phyloP scores from a whole-genome alignment of 2,329 filamentous ascomycete genomes.

The Aspergillus texensis region DNA sequence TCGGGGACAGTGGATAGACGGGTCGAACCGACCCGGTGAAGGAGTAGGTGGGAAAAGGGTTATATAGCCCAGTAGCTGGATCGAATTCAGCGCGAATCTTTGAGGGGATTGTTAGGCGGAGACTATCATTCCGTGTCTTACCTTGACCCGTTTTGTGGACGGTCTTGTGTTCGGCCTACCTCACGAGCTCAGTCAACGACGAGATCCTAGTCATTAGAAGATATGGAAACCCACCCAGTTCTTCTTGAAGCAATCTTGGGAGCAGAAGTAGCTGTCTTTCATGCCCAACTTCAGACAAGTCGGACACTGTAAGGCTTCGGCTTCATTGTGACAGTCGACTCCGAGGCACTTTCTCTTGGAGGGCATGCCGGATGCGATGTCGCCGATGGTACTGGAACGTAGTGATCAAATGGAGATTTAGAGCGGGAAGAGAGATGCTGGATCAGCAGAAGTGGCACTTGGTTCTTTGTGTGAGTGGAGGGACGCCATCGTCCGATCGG shows the following conservation, averaged over 20 bases:
- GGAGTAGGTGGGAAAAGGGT: conserved; percentile 81
- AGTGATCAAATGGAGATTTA: too few species aligned
- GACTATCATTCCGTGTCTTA: conserved; percentile 70
- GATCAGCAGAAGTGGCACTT: too few species aligned
- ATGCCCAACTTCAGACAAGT: conserved; percentile 85
- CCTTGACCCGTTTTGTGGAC: conserved; percentile 62
- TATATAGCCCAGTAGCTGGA: conserved; percentile 78
- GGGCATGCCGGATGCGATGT: too few species aligned
- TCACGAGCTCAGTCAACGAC: conserved; percentile 6
- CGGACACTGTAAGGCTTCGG: conserved; percentile 81
- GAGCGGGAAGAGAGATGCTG: too few species aligned
- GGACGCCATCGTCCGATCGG: too few species aligned
- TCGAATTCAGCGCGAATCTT: conserved; percentile 63
- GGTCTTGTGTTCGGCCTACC: conserved; percentile 53
- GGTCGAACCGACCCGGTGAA: conserved; percentile 80
- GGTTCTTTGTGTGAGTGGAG: too few species aligned
- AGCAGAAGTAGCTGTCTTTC: conserved; percentile 70
- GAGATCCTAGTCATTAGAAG: neutral
- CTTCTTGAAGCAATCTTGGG: conserved; percentile 93
- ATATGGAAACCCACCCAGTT: conserved; percentile 72
- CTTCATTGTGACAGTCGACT: conserved; percentile 78
- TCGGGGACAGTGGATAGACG: conserved; percentile 75
- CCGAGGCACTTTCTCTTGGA: conserved; percentile 61
- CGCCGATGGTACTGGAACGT: too few species aligned
- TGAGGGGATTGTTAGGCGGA: conserved; percentile 65